Conservation (phyloP, 148 eudicot species). For the Agrostemma githago region DNA sequence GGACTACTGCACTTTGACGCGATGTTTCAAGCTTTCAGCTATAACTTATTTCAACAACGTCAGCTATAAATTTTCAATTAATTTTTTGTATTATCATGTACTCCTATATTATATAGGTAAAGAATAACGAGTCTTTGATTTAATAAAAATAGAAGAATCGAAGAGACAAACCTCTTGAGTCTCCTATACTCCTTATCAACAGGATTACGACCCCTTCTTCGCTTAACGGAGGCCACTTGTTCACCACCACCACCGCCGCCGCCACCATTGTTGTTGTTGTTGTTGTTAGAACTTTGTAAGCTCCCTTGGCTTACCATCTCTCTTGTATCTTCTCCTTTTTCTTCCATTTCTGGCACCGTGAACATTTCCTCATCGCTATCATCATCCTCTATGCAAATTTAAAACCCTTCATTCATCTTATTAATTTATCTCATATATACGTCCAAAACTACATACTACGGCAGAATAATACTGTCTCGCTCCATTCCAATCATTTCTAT, state of each 20-base stretch:
- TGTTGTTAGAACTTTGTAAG: slow-evolving; percentile 21
- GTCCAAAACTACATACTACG: not conserved
- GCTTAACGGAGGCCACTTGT: slow-evolving; percentile 19
- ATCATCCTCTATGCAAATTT: slow-evolving; percentile 16
- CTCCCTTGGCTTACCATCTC: slow-evolving; percentile 21
- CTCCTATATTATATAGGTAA: no score
- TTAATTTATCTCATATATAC: not conserved
- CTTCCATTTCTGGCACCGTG: slow-evolving; percentile 32
- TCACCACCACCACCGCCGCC: slow-evolving; percentile 5
- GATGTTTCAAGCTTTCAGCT: no score
- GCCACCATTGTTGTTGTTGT: not conserved
- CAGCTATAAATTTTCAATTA: no score
- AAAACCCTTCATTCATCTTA: not conserved
- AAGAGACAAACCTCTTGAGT: slow-evolving; percentile 29
- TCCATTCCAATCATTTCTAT: no score
- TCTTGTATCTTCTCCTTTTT: slow-evolving; percentile 1
- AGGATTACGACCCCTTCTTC: slow-evolving; percentile 40
- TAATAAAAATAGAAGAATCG: not conserved
- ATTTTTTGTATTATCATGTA: no score
- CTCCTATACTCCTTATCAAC: slow-evolving; percentile 39
- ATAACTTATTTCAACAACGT: no score
- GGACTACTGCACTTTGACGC: no score
- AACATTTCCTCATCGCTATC: slow-evolving; percentile 37
- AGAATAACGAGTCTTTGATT: not conserved
- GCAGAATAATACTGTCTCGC: not conserved